phyloP scores from a whole-genome alignment of 2,329 filamentous ascomycete species.

The Aulographum hederae region DNA sequence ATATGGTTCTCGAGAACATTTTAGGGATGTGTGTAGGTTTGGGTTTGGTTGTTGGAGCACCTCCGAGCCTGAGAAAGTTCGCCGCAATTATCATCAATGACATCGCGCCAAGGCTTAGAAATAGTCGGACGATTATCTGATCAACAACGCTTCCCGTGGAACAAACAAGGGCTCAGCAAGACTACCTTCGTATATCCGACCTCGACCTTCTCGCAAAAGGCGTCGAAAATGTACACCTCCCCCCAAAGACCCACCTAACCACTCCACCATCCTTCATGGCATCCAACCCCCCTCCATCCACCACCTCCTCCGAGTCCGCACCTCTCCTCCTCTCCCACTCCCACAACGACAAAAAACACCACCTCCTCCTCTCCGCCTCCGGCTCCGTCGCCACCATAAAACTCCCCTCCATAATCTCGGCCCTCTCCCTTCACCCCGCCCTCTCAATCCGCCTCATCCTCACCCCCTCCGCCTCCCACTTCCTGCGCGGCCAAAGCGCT shows the following conservation, averaged over 20 bases:
- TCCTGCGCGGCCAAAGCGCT: conserved; percentile 54
- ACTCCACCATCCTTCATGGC: too few relatives aligned
- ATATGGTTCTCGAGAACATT: background rate
- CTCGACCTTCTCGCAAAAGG: too few relatives aligned
- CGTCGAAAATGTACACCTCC: too few relatives aligned
- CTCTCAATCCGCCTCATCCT: conserved; percentile 76
- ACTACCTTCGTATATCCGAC: too few relatives aligned
- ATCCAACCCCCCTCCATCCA: too few relatives aligned
- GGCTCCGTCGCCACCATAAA: conserved; percentile 85
- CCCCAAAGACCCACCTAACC: too few relatives aligned
- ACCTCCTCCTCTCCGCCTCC: conserved; percentile 47
- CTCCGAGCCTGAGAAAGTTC: conserved; percentile 9
- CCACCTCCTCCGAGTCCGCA: too few relatives aligned
- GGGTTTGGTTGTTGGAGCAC: background rate
- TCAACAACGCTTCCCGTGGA: too few relatives aligned
- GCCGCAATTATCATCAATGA: conserved; percentile 7
- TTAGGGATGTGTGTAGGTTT: background rate
- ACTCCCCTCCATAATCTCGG: conserved; percentile 28
- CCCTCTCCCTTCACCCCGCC: conserved; percentile 29
- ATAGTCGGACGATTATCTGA: too few relatives aligned
- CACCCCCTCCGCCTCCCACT: conserved; percentile 53
- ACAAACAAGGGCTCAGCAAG: too few relatives aligned
- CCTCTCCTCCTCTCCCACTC: conserved; percentile 17
- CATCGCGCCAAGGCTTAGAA: background rate
- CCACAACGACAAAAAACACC: conserved; percentile 31